These are phyloP conservation scores for Benincasa hispida DNA, from an alignment of 306 rosid genomes.

Conservation along the genomic window DNA sequence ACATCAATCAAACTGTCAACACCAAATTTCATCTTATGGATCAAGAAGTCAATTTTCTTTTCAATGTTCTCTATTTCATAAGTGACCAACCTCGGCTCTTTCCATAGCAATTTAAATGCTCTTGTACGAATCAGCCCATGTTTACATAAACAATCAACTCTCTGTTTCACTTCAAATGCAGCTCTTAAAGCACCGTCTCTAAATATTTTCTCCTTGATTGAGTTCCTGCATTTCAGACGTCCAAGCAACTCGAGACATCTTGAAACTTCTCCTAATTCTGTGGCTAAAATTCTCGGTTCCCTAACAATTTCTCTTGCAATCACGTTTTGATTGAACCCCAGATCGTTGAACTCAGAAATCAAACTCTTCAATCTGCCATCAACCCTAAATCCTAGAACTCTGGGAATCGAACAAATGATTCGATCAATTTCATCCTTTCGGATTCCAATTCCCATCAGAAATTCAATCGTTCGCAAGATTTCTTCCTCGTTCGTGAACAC, in stretches of 20 bases:
- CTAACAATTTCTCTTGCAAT: constrained; percentile 32
- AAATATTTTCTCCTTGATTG: constrained; percentile 35
- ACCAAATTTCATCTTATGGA: constrained; percentile 38
- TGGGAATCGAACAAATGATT: constrained; percentile 33
- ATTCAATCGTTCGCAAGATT: constrained; percentile 20
- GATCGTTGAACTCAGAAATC: constrained; percentile 36
- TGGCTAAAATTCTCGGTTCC: constrained; percentile 44
- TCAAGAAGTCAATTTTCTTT: constrained; percentile 60
- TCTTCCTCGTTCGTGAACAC: constrained; percentile 25
- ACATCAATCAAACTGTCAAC: constrained; percentile 52
- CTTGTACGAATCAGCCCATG: constrained; percentile 55
- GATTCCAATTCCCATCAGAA: constrained; percentile 33
- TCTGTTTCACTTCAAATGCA: constrained; percentile 56
- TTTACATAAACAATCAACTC: constrained; percentile 63
- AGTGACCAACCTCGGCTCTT: constrained; percentile 58
- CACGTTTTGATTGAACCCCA: constrained; percentile 40
- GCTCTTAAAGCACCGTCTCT: constrained; percentile 44
- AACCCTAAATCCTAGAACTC: constrained; percentile 46
- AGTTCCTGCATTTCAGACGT: constrained; percentile 53
- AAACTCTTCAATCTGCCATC: constrained; percentile 46
- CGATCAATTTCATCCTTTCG: constrained; percentile 28
- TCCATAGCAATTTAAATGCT: constrained; percentile 65
- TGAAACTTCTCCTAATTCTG: constrained; percentile 65
- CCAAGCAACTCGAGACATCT: constrained; percentile 39
- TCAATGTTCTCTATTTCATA: constrained; percentile 47